Evolutionary conservation across 208 protist species (phyloP), one percentile per base, ranked within the genome.

Genomic region (Crithidia thermophila): DNA sequence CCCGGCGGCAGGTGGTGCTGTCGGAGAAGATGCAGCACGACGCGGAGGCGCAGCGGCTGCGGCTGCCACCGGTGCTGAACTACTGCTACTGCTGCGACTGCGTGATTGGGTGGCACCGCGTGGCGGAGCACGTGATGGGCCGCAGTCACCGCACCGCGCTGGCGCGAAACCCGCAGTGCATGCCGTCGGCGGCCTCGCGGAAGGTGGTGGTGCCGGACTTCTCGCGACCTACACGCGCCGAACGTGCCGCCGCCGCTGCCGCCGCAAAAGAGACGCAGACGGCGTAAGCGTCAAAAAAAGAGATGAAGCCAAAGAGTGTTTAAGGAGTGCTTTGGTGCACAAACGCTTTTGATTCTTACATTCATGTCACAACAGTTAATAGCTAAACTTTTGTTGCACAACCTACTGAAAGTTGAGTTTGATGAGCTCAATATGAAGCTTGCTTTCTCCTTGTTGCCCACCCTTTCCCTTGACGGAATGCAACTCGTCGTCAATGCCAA

Each of bases 31-130:
- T 81, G 37, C 42, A 67, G 37, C 60, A 27, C 14, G 77, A 85
- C 47, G 53, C 28, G 25, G 57, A 45, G 13, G 65, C 78, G 11
- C 75, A 65, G 6, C 60, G 40, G 3, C 34, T 87, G 23, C 68
- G 86, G 14, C 71, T 77, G 18, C 85, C 88, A n/a, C 88, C 88
- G 0, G 82, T 94, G 18, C 55, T 85, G 49, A 94, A 92, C 65
- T 94, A 94, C 73, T 94, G 88, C 73, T 90, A 92, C 73, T 75
- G 57, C 36, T 94, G 88, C 59, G 82, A 94, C 40, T 60, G 75
- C 37, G 43, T 76, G 2, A 77, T 94, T 71, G 81, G 85, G 1
- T 94, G 88, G 88, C 76, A 85, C 46, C 79, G 85, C 18, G 83
- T 92, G 84, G 16, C 79, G 18, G 85, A 91, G 66, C 88, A 94